Conservation (phyloP, 208 protist species). For the Trypanosoma lewisi region DNA sequence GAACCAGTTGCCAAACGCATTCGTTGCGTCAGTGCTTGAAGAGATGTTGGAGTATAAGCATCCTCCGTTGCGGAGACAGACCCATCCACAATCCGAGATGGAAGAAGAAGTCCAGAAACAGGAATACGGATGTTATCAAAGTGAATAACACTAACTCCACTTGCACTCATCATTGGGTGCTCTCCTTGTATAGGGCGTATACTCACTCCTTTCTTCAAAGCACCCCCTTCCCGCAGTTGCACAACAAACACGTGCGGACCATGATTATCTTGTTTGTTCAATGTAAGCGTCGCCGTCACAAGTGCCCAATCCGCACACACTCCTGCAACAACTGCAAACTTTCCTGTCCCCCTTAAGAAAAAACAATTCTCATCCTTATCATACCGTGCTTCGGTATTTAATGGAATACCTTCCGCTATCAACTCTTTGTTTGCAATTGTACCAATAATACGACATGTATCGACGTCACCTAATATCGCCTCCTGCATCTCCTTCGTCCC, state of each 20-base stretch:
- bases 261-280: slow-evolving; percentile 76
- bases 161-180: slow-evolving; percentile 38
- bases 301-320: slow-evolving; percentile 76
- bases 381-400: slow-evolving; percentile 85
- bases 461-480: slow-evolving; percentile 56
- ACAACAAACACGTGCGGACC: slow-evolving; percentile 77
- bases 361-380: slow-evolving; percentile 76
- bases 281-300: slow-evolving; percentile 76
- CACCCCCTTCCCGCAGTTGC: slow-evolving; percentile 55
- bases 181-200: slow-evolving; percentile 54
- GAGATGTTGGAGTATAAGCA: slow-evolving; percentile 29
- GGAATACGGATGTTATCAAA: slow-evolving; percentile 76
- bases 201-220: slow-evolving; percentile 40
- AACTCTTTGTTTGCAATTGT: slow-evolving; percentile 76
- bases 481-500: slow-evolving; percentile 38
- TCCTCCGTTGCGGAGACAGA: slow-evolving; percentile 23
- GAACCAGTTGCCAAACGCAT: slow-evolving; percentile 71
- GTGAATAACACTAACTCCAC: slow-evolving; percentile 66
- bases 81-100: slow-evolving; percentile 52
- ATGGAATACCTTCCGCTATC: slow-evolving; percentile 63
- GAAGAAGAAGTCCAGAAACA: slow-evolving; percentile 50
- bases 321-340: slow-evolving; percentile 80
- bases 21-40: slow-evolving; percentile 58
- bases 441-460: slow-evolving; percentile 57
- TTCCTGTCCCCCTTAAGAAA: slow-evolving; percentile 74